Conservation (phyloP, 164 flowering plant species). For the Chloranthus sessilifolius region DNA sequence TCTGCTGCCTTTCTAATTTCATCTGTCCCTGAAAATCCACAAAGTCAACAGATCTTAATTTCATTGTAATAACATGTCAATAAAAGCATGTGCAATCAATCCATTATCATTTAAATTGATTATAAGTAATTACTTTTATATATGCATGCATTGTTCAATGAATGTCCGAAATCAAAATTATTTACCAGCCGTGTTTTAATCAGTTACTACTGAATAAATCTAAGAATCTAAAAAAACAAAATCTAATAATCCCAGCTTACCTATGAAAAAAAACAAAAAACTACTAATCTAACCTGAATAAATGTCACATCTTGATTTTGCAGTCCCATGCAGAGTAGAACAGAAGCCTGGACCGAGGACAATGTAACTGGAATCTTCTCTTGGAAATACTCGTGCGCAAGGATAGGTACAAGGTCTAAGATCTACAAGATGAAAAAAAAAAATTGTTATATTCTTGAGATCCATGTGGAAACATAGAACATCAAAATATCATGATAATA, state of each 20-base stretch:
- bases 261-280: no score
- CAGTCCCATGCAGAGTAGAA: conserved; percentile 79
- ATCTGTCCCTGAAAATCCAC: conserved; percentile 49
- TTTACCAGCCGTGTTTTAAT: no score
- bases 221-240: no score
- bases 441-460: not conserved
- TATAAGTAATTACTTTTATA: no score
- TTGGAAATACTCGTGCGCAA: conserved; percentile 61
- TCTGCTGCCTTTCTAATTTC: conserved; percentile 66
- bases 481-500: not conserved
- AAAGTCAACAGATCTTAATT: conserved; percentile 6
- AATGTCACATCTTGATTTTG: conserved; percentile 50
- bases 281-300: conserved; percentile 49
- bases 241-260: no score
- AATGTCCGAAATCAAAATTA: no score
- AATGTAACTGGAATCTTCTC: conserved; percentile 71
- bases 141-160: no score
- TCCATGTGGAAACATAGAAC: not conserved
- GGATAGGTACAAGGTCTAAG: conserved; percentile 39
- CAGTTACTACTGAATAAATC: no score
- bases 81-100: no score
- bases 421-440: conserved; percentile 42
- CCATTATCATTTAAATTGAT: no score
- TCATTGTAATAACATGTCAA: no score
- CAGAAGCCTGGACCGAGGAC: conserved; percentile 63